Conservation (phyloP, 2,329 filamentous ascomycete species). For the Colletotrichum horii region DNA sequence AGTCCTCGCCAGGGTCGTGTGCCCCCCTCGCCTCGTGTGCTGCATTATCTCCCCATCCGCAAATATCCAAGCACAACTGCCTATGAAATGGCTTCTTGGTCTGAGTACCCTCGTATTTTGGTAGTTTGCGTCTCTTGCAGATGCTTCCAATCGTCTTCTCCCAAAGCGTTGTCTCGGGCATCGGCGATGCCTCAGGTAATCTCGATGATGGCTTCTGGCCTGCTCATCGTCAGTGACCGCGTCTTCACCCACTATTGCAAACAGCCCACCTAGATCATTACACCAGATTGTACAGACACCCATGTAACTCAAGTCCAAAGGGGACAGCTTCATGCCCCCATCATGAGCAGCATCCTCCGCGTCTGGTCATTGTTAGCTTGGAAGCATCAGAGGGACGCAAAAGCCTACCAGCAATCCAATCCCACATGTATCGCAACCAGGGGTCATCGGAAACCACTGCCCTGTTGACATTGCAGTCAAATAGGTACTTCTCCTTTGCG, state of each 20-base stretch:
- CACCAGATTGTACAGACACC: conserved; percentile 77
- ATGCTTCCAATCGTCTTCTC: conserved; percentile 68
- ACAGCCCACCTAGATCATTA: conserved; percentile 65
- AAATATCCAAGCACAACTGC: conserved; percentile 77
- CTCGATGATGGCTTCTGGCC: conserved; percentile 54
- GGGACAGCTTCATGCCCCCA: conserved; percentile 72
- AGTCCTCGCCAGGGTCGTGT: conserved; percentile 50
- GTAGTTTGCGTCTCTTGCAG: conserved; percentile 66
- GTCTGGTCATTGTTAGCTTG: conserved; percentile 43
- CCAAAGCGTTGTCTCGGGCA: conserved; percentile 59
- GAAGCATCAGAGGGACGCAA: not conserved
- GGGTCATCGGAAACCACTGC: conserved; percentile 72
- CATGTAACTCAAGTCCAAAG: conserved; percentile 76
- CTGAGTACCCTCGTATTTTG: conserved; percentile 65
- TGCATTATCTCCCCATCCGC: conserved; percentile 70
- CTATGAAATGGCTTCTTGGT: conserved; percentile 74
- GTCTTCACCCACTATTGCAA: not conserved
- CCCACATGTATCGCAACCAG: conserved; percentile 82
- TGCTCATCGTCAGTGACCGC: conserved; percentile 30
- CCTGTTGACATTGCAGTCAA: conserved; percentile 69
- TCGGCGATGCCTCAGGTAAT: conserved; percentile 47
- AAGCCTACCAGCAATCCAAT: conserved; percentile 69
- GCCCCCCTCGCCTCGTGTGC: conserved; percentile 18
- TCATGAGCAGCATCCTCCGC: conserved; percentile 68
- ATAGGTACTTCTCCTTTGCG: conserved; percentile 66